Evolutionary conservation across 2,329 filamentous ascomycete genomes (phyloP).

Genomic region (Colletotrichum falcatum): DNA sequence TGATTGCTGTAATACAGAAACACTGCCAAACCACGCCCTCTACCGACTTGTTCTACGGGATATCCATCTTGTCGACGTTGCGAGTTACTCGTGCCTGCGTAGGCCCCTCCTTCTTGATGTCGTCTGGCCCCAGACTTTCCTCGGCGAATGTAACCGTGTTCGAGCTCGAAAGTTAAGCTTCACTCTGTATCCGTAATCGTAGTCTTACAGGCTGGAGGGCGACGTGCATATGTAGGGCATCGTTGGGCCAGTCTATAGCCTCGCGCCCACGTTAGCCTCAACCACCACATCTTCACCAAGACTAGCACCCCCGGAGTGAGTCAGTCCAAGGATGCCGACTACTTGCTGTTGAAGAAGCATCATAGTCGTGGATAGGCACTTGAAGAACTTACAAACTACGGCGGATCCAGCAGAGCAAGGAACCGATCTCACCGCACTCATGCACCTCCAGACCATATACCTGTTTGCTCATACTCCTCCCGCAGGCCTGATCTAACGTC

Average conservation of each 20-base stretch:
- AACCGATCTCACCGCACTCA: background rate
- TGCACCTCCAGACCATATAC: background rate
- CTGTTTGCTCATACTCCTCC: too few species aligned
- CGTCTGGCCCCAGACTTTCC: constrained; percentile 21
- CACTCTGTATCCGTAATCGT: background rate
- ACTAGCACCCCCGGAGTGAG: constrained; percentile 8
- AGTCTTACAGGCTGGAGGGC: background rate
- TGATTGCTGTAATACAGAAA: background rate
- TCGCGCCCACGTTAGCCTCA: constrained; percentile 30
- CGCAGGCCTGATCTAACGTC: background rate
- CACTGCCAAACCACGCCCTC: background rate
- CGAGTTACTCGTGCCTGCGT: background rate
- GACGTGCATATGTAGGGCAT: background rate
- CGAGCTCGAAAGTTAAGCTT: constrained; percentile 5
- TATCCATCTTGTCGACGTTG: background rate
- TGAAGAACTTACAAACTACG: background rate
- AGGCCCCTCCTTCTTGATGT: constrained; percentile 30
- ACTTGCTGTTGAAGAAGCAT: background rate
- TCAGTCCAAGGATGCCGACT: background rate
- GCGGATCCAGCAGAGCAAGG: background rate
- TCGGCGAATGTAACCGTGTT: constrained; percentile 23
- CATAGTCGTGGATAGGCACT: background rate
- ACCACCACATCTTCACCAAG: background rate
- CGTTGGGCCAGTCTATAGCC: background rate
- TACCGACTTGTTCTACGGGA: constrained; percentile 10